Base-by-base conservation (phyloP, 768 basidiomycete genomes). In the Phlegmacium glaucopus region DNA sequence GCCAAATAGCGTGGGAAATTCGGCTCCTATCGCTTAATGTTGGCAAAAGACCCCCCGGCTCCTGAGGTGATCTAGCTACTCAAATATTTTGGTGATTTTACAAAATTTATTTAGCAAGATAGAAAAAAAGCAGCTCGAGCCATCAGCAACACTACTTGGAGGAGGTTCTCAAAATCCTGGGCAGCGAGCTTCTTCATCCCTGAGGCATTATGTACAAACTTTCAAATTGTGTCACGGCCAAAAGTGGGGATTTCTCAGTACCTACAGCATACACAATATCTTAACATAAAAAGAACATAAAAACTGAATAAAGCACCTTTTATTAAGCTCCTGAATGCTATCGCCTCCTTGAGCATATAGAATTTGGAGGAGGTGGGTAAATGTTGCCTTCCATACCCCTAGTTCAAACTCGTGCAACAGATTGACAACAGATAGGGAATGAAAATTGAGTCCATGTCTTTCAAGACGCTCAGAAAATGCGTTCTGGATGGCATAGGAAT, bases 371-470 rank as follows among this genome's bases (percentile, higher is more conserved):
- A 71, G 58, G 37, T 72, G 69, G 0, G 44, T 63, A n/a, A 71
- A 62, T 0, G 68, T 12, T 1, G 52, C 46, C 34, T 68, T 72
- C 66, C 67, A 72, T 0, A 67, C 62, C 0, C 71, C 67, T 0
- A 69, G 47, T 22, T 71, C 65, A 46, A 68, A 56, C 52, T 71
- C 67, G 35, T 72, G 71, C 49, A 72, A 47, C 1, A 72, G 47
- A 42, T 72, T 68, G 17, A 63, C 57, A 0, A 65, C 60, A 0
- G 70, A 52, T 39, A 68, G 58, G 2, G 9, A 17, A 36, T 59
- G 61, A 12, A 66, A 41, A 35, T 70, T 49, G 27, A 70, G 61
- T 9, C 53, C 57, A n/a, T n/a, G 13, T 8, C 9, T 2, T 6
- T 34, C 38, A 27, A 65, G 58, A 18, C 42, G 34, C 13, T 50